Base-by-base conservation (phyloP, 2,329 filamentous ascomycete species). In the Xylariaceae sp. region DNA sequence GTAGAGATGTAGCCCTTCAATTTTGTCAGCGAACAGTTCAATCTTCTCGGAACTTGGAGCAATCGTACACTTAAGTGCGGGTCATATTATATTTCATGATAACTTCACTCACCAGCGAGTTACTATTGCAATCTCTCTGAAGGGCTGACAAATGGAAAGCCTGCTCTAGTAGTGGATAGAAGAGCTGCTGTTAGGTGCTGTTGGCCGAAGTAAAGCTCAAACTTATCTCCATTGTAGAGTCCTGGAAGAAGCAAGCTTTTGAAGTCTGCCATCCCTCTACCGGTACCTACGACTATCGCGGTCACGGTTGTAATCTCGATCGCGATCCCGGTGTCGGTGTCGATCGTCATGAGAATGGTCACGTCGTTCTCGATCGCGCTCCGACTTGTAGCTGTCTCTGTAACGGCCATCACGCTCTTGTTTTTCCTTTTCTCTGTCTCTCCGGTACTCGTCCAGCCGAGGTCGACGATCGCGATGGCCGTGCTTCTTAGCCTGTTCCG, bases 401-500 rank as follows among this genome's bases (percentile, higher is more conserved):
- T 64, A 53, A 33, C 69, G 70, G 37, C 72, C 67, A 22, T 72
- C 69, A 4, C 66, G 54, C 37, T 67, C 62, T 43, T 67, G 63
- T 33, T 63, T 62, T 46, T 75, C 72, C 50, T 69, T 75, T 38
- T 68, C 65, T 49, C 67, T 70, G 27, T 65, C 68, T 53, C 71
- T 64, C 21, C 67, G 65, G 47, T 79, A 79, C 39, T 80, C 75
- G 20, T 75, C 67, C 11, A 80, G 60, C 34, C 72, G 67, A 11
- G 73, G 73, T 8, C 70, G 65, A 39, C 66, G 60, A 38, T 65
- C 63, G 35, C 65, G 61, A 50, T 64, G 49, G 17, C 63, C 64
- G 40, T 68, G 61, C 53, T 70, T 73, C 48, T 60, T 76, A 23
- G 71, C 73, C 47, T 73, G 73, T 58, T 79, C 77, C 45, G 77